Percentiles rank a stretch among this genome's conserved stretches.
phyloP scores from a whole-genome alignment of 2,329 filamentous ascomycete species.

The Scorias spongiosa region DNA sequence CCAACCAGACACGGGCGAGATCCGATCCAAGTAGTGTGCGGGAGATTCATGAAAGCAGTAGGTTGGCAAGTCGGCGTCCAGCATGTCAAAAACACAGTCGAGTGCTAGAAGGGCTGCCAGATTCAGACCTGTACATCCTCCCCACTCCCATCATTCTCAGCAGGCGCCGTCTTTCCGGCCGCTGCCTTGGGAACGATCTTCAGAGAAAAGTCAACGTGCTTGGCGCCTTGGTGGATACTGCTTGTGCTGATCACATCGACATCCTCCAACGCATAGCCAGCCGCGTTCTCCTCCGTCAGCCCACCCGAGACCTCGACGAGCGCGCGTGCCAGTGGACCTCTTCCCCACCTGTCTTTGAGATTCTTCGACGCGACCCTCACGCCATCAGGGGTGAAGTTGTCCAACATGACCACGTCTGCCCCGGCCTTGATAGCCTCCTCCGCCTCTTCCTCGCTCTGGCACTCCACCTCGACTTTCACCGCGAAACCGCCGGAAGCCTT shows the following conservation, averaged over 20 bases:
- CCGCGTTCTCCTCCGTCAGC: slow-evolving; percentile 70
- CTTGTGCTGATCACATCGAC: slow-evolving; percentile 94
- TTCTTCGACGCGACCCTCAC: slow-evolving; percentile 59
- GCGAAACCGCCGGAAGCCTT: slow-evolving; percentile 76
- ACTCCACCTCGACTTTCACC: slow-evolving; percentile 92
- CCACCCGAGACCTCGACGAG: slow-evolving; percentile 88
- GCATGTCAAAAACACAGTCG: no score
- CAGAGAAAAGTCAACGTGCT: slow-evolving; percentile 87
- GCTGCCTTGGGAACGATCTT: slow-evolving; percentile 51
- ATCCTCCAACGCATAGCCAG: slow-evolving; percentile 62
- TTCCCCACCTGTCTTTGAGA: slow-evolving; percentile 64
- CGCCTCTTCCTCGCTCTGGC: slow-evolving; percentile 73
- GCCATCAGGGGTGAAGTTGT: slow-evolving; percentile 77
- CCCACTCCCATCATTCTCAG: slow-evolving; percentile 11
- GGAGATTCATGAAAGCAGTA: no score
- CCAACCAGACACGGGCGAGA: no score
- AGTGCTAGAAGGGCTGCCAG: no score
- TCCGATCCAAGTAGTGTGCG: no score
- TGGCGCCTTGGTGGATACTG: slow-evolving; percentile 88
- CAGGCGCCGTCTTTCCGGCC: not conserved
- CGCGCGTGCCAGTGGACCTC: slow-evolving; percentile 43
- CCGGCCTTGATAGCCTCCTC: slow-evolving; percentile 83
- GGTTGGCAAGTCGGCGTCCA: no score
- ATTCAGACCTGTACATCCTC: slow-evolving; percentile 1
- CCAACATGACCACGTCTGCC: slow-evolving; percentile 92